Evolutionary conservation across 2,329 filamentous ascomycete genomes (phyloP).

Genomic region (Rhinocladiella mackenziei): DNA sequence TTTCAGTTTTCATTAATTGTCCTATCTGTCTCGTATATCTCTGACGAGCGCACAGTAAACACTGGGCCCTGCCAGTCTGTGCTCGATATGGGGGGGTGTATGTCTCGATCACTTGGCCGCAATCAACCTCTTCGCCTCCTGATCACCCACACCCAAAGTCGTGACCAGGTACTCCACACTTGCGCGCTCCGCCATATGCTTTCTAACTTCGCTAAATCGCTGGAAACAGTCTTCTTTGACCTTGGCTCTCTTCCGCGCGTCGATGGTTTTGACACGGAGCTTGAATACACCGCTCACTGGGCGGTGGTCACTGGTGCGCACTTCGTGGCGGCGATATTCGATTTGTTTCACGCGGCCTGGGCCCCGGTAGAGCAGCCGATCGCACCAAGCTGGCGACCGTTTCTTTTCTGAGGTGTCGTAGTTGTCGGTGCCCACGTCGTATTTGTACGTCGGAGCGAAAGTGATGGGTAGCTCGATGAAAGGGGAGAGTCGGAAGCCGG

Average conservation of each 20-base stretch:
- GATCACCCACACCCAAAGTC: slow-evolving; percentile 14
- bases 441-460: slow-evolving; percentile 97
- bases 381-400: slow-evolving; percentile 92
- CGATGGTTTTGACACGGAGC: slow-evolving; percentile 78
- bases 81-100: no score
- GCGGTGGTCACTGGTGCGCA: slow-evolving; percentile 85
- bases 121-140: slow-evolving; percentile 18
- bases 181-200: slow-evolving; percentile 22
- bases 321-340: slow-evolving; percentile 84
- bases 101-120: slow-evolving; percentile 12
- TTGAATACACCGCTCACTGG: slow-evolving; percentile 84
- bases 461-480: slow-evolving; percentile 89
- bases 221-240: slow-evolving; percentile 71
- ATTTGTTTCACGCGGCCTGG: slow-evolving; percentile 77
- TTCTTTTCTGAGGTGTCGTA: slow-evolving; percentile 96
- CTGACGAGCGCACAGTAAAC: no score
- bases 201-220: slow-evolving; percentile 63
- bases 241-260: slow-evolving; percentile 59
- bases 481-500: slow-evolving; percentile 78
- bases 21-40: no score
- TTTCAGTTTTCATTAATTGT: no score
- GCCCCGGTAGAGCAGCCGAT: slow-evolving; percentile 82
- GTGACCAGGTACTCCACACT: slow-evolving; percentile 25
- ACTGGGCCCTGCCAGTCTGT: no score
- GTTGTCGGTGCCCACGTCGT: slow-evolving; percentile 89